Conservation (phyloP, 2,329 filamentous ascomycete species). For the Tolypocladium ophioglossoides region DNA sequence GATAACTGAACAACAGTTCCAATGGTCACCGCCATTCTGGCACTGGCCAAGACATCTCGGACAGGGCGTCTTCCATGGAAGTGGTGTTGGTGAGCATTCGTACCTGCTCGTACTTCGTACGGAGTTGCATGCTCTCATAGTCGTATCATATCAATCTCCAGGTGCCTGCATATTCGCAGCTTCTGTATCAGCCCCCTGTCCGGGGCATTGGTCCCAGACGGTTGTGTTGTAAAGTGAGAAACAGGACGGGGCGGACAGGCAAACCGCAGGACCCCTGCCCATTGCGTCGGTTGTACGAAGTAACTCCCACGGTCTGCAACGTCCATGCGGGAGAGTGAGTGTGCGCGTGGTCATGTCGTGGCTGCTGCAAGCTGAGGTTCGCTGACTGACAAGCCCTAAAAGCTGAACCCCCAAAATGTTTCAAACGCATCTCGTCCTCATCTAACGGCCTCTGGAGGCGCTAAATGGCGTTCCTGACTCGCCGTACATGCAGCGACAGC, state of each 20-base stretch:
- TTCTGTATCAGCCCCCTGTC: not conserved
- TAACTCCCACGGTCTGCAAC: not conserved
- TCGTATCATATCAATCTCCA: not conserved
- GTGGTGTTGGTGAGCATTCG: no score
- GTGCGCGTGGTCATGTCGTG: not conserved
- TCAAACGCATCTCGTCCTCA: not conserved
- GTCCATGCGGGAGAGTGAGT: not conserved
- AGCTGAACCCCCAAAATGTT: not conserved
- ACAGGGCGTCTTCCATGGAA: no score
- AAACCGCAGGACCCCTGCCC: not conserved
- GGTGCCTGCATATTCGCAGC: not conserved
- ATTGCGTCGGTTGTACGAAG: not conserved
- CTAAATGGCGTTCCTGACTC: not conserved
- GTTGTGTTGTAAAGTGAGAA: not conserved
- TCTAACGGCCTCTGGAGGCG: not conserved
- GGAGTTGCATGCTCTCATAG: no score
- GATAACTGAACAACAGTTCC: not conserved
- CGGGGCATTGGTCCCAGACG: not conserved
- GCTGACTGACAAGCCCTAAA: not conserved
- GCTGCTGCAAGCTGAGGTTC: not conserved
- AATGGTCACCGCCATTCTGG: not conserved
- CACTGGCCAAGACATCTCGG: not conserved
- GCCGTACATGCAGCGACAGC: not conserved
- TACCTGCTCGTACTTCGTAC: no score
- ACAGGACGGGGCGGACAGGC: not conserved